A percentile compares a stretch with the other conserved stretches of the same genome.
These are phyloP conservation scores for Pythium utonaiense DNA, from an alignment of 352 stramenopile genomes.

Conservation along the genomic window DNA sequence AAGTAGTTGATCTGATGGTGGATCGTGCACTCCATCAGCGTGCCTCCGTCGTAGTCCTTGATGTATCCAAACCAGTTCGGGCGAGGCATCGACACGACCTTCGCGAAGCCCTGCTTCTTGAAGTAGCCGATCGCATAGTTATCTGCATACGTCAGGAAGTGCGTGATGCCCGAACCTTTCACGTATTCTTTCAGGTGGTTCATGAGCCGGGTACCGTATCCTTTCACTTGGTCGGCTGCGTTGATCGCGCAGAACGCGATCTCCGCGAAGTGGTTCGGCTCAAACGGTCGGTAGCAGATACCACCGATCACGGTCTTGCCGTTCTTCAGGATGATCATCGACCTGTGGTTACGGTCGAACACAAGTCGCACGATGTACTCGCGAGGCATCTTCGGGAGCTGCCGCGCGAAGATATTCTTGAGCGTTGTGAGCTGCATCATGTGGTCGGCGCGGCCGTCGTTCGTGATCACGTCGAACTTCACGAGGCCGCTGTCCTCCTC, in stretches of 20 bases:
- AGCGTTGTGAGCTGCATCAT: constrained; percentile 93
- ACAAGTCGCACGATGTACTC: constrained; percentile 99
- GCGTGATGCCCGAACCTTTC: constrained; percentile 84
- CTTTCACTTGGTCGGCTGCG: constrained; percentile 94
- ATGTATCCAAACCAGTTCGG: constrained; percentile 97
- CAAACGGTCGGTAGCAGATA: constrained; percentile 97
- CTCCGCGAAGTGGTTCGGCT: constrained; percentile 95
- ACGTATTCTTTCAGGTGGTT: constrained; percentile 99
- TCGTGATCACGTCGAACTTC: constrained; percentile 89
- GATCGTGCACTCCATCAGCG: constrained; percentile 99
- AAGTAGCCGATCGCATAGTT: constrained; percentile 99
- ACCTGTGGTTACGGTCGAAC: constrained; percentile 95
- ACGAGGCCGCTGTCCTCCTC: constrained; percentile 76
- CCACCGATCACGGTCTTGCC: constrained; percentile 93
- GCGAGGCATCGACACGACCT: constrained; percentile 81
- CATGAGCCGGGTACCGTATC: constrained; percentile 99
- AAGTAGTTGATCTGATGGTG: constrained; percentile 98
- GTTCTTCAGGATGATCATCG: constrained; percentile 93
- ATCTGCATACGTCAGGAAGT: constrained; percentile 99
- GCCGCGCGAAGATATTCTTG: constrained; percentile 98
- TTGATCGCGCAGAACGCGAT: constrained; percentile 99
- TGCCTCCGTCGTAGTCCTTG: constrained; percentile 99
- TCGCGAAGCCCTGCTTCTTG: constrained; percentile 96
- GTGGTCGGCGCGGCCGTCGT: constrained; percentile 86
- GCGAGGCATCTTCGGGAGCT: constrained; percentile 99